These are phyloP conservation scores for Amanita inopinata DNA, from an alignment of 768 basidiomycete species.

Conservation along the genomic window DNA sequence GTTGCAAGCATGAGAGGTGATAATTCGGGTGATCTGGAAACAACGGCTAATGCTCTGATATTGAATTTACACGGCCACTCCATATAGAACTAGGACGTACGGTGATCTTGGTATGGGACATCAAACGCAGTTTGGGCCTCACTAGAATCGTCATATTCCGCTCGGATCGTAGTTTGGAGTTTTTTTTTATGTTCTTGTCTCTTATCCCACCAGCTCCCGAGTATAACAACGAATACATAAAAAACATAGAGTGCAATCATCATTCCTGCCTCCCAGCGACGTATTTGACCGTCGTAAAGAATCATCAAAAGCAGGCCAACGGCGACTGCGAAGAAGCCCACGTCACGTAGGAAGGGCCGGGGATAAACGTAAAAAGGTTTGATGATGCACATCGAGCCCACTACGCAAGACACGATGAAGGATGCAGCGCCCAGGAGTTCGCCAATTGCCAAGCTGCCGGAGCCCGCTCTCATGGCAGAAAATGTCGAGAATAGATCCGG, in stretches of 20 bases:
- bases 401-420: constrained; percentile 94
- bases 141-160: constrained; percentile 51
- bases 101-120: constrained; percentile 53
- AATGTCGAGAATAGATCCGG: constrained; percentile 96
- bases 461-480: constrained; percentile 77
- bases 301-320: constrained; percentile 68
- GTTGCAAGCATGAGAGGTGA: constrained; percentile 21
- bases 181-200: constrained; percentile 37
- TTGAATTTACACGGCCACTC: constrained; percentile 3
- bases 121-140: constrained; percentile 24
- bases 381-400: constrained; percentile 96
- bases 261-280: constrained; percentile 57
- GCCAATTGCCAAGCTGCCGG: constrained; percentile 87
- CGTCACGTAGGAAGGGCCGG: constrained; percentile 82
- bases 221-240: constrained; percentile 71
- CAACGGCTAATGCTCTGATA: constrained; percentile 6
- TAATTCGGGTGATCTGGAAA: constrained; percentile 14
- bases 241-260: constrained; percentile 66
- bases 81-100: constrained; percentile 26
- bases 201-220: constrained; percentile 69
- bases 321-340: constrained; percentile 87
- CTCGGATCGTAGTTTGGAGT: constrained; percentile 42
- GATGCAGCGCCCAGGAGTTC: constrained; percentile 92
- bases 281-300: constrained; percentile 67
- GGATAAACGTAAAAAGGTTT: constrained; percentile 83